Evolutionary conservation across 2,329 filamentous ascomycete genomes (phyloP), one percentile per base, ranked within the genome.

Genomic region (Boeremia lycopersici): DNA sequence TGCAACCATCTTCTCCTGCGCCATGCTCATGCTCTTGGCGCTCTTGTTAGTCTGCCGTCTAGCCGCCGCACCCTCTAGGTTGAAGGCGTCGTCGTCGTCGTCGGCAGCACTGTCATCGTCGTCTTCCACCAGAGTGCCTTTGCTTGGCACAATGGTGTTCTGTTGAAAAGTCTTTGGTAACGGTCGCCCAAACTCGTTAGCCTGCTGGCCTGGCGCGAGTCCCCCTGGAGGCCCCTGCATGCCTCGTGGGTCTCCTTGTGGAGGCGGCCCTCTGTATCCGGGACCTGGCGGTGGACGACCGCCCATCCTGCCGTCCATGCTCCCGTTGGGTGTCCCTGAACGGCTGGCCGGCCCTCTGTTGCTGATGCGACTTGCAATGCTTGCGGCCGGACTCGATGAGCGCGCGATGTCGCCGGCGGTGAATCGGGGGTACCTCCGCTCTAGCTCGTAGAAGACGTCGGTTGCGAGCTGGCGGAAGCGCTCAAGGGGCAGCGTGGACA

Each of bases 121-220:
- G 71, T 98, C 95, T 74, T 99, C 95, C 1, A 98, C 86, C 88
- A 98, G 93, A 0, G 90, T 97, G 68, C 93, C 96, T 78, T 98
- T 99, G 72, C 97, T 98, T 0, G 95, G 95, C 29, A 98, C 89
- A 67, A 98, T 96, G 0, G 92, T 98, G 71, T 96, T 98, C 71
- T 89, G 93, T 72, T 96, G 93, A 62, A 96, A 92, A 33, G 92
- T 92, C 72, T 96, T 96, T 13, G 90, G 89, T 62, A 90, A 85
- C 4, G 93, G 93, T 40, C 90, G 84, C 36, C 89, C 88, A 61
- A 86, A 89, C 47, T 89, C 86, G 65, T 86, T 86, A 43, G 61
- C 41, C 56, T 45, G 57, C 5, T 61, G 60, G 11, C 67, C 70
- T 33, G 70, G 68, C 34, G 62, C 56, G 29, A 69, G 60, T 26